Percentiles rank a stretch among this genome's conserved stretches.
Evolutionary conservation across 129 eudicot genomes (phyloP).

Genomic region (Rutidosis leptorrhynchoides): DNA sequence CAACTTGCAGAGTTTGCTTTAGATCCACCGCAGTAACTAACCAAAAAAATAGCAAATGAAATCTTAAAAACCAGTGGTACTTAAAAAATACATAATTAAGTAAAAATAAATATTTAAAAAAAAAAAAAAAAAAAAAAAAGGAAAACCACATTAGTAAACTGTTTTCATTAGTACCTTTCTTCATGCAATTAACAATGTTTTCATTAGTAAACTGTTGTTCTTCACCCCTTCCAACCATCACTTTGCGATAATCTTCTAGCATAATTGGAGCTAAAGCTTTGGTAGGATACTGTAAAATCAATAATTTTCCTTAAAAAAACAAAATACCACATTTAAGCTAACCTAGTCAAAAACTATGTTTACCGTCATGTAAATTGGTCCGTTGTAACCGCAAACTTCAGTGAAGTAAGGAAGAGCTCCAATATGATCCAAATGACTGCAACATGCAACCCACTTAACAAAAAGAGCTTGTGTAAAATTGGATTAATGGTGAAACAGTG

Average conservation of each 20-base stretch:
- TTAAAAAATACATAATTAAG: background rate
- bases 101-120: no score
- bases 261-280: conserved; percentile 88
- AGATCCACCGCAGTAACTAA: conserved; percentile 83
- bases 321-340: background rate
- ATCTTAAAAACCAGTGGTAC: background rate
- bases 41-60: conserved; percentile 7
- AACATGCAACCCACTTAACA: conserved; percentile 10
- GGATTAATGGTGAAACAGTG: no score
- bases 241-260: conserved; percentile 88
- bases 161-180: conserved; percentile 94
- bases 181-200: conserved; percentile 65
- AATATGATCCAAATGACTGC: conserved; percentile 93
- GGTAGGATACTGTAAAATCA: conserved; percentile 71
- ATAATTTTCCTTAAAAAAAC: background rate
- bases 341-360: background rate
- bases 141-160: background rate
- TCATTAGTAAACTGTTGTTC: conserved; percentile 70
- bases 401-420: conserved; percentile 98
- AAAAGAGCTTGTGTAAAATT: background rate
- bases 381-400: conserved; percentile 91
- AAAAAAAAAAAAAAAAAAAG: no score
- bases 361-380: conserved; percentile 99
- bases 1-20: conserved; percentile 88
- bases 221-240: conserved; percentile 87